These are phyloP conservation scores for Kluyveromyces sp. DNA, from an alignment of 1,139 yeast genomes.

Conservation along the genomic window DNA sequence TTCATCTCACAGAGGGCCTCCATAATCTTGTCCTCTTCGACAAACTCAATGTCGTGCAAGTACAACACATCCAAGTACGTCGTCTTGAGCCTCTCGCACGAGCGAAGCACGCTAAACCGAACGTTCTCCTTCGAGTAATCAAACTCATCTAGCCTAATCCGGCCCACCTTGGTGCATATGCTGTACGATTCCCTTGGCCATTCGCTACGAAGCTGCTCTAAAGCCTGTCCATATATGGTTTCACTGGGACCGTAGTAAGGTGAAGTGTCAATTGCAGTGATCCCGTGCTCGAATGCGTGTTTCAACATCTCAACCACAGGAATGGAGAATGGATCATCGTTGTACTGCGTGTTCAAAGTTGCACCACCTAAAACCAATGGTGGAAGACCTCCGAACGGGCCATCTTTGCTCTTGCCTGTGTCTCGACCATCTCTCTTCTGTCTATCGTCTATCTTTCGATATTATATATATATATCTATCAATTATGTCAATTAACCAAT, in stretches of 20 bases:
- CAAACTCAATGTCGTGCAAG: conserved; percentile 87
- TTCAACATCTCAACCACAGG: conserved; percentile 52
- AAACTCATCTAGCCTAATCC: conserved; percentile 59
- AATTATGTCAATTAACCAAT: too few relatives aligned
- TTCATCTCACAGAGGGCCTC: conserved; percentile 59
- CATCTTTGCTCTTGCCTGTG: not conserved
- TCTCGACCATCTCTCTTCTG: not conserved
- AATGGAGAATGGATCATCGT: conserved; percentile 51
- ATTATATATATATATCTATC: too few relatives aligned
- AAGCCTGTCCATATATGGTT: conserved; percentile 58
- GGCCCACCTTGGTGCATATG: conserved; percentile 82
- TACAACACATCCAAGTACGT: conserved; percentile 70
- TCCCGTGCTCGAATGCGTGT: conserved; percentile 57
- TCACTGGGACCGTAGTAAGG: conserved; percentile 94
- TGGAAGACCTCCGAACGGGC: conserved; percentile 10
- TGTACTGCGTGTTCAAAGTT: conserved; percentile 71
- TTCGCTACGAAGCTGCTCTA: conserved; percentile 34
- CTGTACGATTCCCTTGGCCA: conserved; percentile 57
- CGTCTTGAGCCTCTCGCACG: conserved; percentile 58
- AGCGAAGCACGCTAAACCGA: conserved; percentile 54
- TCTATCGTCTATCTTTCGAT: not conserved
- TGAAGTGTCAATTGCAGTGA: conserved; percentile 79
- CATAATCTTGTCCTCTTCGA: conserved; percentile 43
- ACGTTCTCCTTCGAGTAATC: conserved; percentile 63
- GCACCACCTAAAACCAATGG: conserved; percentile 80